Base-by-base conservation (phyloP, 345 rosid genomes). In the Moringa oleifera region DNA sequence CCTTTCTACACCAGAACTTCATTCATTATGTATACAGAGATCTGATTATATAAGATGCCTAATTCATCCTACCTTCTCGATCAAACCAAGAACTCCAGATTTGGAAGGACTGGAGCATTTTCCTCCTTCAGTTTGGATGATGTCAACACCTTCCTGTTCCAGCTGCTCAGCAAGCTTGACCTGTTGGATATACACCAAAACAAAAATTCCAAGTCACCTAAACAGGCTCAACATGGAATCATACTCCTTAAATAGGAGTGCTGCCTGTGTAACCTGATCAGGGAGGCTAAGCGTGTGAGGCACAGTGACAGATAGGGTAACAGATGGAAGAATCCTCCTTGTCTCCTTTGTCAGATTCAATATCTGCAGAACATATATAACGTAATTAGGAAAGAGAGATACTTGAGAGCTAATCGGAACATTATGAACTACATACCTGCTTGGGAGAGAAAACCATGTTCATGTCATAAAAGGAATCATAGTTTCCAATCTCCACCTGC, bases 91-190 rank as follows among this genome's bases (percentile, higher is more conserved):
- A 56, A 80, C 74, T n/a, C 90, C 90, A 2, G 83, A 66, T 57
- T 67, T 67, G 24, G 85, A 74, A 58, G 90, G 90, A 64, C 64
- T 77, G 53, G 85, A 81, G 62, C 80, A 79, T 61, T 84, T 84
- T 50, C 87, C 90, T 54, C 90, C 86, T 72, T 84, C 90, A 0
- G 87, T 84, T 71, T 84, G 90, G 65, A 84, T 81, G 61, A 85
- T 54, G 68, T 82, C 87, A 23, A 50, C 87, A 53, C 87, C 90
- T 74, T 85, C 90, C 55, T 47, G 71, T 62, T 85, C 87, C 59
- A 85, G 69, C 68, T 23, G 58, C 79, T 82, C 90, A 46, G 90
- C 90, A 24, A 85, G 83, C 75, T 74, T 85, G 73, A 76, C 81
- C 90, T 85, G 74, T 67, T 60, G 25, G 19, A 18, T 5, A n/a